Evolutionary conservation across 2,329 filamentous ascomycete species (phyloP), one percentile per base, ranked within the genome.

Genomic region (Cladophialophora immunda): DNA sequence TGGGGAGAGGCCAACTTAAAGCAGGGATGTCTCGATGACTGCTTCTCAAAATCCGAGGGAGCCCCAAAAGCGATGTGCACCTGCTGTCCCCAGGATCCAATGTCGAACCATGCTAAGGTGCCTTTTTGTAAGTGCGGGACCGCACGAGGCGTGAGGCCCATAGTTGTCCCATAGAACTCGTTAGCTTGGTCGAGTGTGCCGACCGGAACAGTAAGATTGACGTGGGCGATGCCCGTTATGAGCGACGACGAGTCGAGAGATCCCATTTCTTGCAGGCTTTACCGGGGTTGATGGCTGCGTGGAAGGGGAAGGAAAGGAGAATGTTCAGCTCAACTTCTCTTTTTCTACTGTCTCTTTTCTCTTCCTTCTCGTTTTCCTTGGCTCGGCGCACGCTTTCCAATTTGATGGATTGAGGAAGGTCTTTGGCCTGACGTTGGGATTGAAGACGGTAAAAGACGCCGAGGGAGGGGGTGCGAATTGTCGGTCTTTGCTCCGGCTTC

Each of bases 121-220:
- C 80, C 82, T 59, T 78, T 80, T 71, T 88, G 86, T 1, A 83
- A 73, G 2, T 77, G 76, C 0, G 87, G 87, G 0, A 89, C 87
- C 0, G 83, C 74, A 3, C 83, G 79, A 1, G 83, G 76, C 4
- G 77, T 82, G 4, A 90, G 80, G 13, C 86, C 86, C 0, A 90
- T 80, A 0, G 86, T 89, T 1, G 76, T 73, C 63, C 77, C 81
- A 76, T 89, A 89, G 77, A 89, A 89, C 9, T 79, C 79, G 22
- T 79, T 76, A 2, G 87, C 86, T 11, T 80, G 78, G 22, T 80
- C 77, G 34, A 89, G 79, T 0, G 85, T 86, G 64, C 81, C 83
- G 0, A 74, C 73, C 0, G 86, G 86, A 9, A 89, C 84, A n/a
- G 84, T 81, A 55, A 89, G 78, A 73, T 89, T 89, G 67, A 89